Base-by-base conservation (phyloP, 352 stramenopile genomes). In the Aphanomyces astaci region DNA sequence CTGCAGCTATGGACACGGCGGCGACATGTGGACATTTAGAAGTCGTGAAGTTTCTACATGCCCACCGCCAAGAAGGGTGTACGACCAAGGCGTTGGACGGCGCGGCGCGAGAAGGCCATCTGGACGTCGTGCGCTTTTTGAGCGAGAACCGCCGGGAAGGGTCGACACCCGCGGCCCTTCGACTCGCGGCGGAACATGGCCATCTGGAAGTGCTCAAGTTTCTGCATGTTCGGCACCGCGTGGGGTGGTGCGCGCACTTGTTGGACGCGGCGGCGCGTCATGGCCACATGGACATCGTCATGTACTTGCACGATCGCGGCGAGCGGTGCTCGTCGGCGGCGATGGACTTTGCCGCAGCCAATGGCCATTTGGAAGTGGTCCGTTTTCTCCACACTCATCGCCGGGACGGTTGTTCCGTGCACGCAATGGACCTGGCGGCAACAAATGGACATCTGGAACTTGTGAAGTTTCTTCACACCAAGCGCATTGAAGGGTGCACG, bases 21-120 rank as follows among this genome's bases (percentile, higher is more conserved):
- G 62, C 62, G n/a, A 32, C 31, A 11, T 40, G 51, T 60, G 64
- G 67, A 1, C 54, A 73, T 43, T 46, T 73, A 19, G 66, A 70
- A 24, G 28, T 73, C n/a, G 71, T 73, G 33, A 13, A 63, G 17
- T 73, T 65, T 54, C 22, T 75, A n/a, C 67, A 75, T 31, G 32
- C 25, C 2, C 32, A 73, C 40, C 57, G 64, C 4, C 7, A 13
- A 9, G 54, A 57, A 60, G 62, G 62, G 4, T 68, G 62, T 45
- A 68, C 62, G 36, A 62, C 62, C 30, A 52, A 52, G 31, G 62
- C 62, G 1, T n/a, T 68, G 0, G 62, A 68, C 51, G 10, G 51
- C 3, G 62, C 62, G 11, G 62, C 62, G 0, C 4, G 39, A 0
- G 24, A 45, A 17, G 64, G 64, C 19, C 64, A 71, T 27, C n/a